Conservation (phyloP, 352 stramenopile species). For the Pythium coloratum region DNA sequence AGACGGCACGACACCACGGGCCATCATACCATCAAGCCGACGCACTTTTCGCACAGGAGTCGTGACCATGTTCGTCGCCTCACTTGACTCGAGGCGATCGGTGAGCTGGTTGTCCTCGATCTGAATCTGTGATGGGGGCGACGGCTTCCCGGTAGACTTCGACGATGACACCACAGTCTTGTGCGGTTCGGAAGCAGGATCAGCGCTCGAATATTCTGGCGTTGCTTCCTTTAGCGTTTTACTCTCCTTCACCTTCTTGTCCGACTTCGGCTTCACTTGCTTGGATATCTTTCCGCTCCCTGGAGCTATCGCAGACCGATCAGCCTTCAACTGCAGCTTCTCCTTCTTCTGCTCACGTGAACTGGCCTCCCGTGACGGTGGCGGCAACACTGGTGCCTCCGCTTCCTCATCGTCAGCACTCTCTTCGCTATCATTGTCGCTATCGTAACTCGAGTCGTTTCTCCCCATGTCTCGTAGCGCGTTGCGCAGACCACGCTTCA, state of each 20-base stretch:
- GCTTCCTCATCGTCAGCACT: conserved; percentile 13
- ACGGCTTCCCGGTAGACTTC: neutral
- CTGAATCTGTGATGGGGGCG: neutral
- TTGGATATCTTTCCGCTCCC: neutral
- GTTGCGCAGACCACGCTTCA: conserved; percentile 45
- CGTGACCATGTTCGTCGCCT: neutral
- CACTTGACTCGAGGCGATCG: neutral
- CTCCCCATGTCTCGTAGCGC: conserved; percentile 28
- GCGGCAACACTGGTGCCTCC: neutral
- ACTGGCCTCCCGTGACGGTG: neutral
- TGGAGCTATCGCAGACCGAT: neutral
- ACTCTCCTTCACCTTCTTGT: neutral
- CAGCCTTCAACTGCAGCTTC: neutral
- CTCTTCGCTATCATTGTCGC: conserved; percentile 19
- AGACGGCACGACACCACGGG: conserved; percentile 35
- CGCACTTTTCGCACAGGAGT: conserved; percentile 13
- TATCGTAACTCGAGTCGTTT: conserved; percentile 23
- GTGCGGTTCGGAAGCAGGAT: neutral
- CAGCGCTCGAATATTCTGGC: neutral
- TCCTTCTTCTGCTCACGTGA: neutral
- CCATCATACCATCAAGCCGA: neutral
- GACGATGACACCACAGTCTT: neutral
- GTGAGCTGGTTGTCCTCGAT: neutral
- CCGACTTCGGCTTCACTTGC: neutral
- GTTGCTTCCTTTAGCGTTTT: neutral